Evolutionary conservation across 2,329 filamentous ascomycete species (phyloP), one percentile per base, ranked within the genome.

Genomic region (Pestalotiopsis sp.): DNA sequence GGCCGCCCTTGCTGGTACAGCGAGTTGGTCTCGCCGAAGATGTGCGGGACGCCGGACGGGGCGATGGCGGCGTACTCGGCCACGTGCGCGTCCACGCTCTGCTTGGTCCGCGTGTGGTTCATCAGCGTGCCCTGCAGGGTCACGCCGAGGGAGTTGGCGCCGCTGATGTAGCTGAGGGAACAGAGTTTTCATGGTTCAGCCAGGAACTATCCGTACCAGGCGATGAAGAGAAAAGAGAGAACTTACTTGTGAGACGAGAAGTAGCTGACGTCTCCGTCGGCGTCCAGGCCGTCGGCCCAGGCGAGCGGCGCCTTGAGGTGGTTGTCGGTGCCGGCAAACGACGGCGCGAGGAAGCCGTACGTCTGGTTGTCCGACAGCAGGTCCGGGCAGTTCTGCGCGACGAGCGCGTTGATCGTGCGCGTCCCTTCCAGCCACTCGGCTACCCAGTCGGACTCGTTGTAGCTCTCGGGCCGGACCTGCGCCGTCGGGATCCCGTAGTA

Each of bases 71-170:
- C 75, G 68, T 85, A 85, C 62, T 86, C 83, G 56, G 81, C 78
- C 23, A 86, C 74, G 72, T 89, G 87, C 2, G 80, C 78, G 63
- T 80, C 74, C 49, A 91, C 81, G 11, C 84, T 86, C 6, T 77
- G 73, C 3, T 83, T 80, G 3, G 85, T 90, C 67, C 80, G 81
- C 20, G 83, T 85, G 78, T 91, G 89, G 79, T 91, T 91, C 85
- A 91, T 86, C 3, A 92, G 81, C 0, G 89, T 91, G 20, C 83
- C 83, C 75, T 88, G 86, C 0, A 91, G 83, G 0, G 89, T 91
- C 2, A 91, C 86, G 14, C 89, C 89, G 0, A 85, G 87, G n/a
- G 83, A 80, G 2, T 82, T 83, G 49, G 89, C 87, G 66, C 87
- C 88, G 67, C 83, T 85, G 72, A 91, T 91, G 77, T 91, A 91